A percentile compares a stretch with the other conserved stretches of the same genome.
These are phyloP conservation scores for Cyphellophora europaea DNA, from an alignment of 2,329 filamentous ascomycete species.

Conservation along the genomic window DNA sequence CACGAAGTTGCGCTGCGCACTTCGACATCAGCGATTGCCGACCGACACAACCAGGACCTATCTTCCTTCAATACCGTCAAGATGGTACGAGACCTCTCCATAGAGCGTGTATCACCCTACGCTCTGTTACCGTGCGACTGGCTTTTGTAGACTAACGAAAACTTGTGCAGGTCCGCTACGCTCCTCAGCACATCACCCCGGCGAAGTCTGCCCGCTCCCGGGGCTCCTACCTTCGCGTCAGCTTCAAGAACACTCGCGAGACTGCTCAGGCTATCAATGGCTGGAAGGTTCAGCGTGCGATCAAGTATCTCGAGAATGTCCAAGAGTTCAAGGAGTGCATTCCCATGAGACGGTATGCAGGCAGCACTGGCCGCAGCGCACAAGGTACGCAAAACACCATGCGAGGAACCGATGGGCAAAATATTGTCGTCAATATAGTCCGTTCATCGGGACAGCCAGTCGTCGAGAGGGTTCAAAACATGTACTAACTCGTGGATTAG, in stretches of 20 bases:
- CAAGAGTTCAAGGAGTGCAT: conserved; percentile 94
- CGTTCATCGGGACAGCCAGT: background rate
- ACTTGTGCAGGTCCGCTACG: no score
- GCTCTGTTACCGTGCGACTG: conserved; percentile 3
- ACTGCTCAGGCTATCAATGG: conserved; percentile 99
- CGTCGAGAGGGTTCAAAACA: no score
- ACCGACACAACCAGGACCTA: conserved; percentile 14
- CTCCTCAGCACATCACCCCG: conserved; percentile 69
- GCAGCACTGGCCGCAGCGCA: conserved; percentile 87
- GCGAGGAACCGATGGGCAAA: no score
- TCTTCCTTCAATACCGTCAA: conserved; percentile 8
- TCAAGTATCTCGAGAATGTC: conserved; percentile 97
- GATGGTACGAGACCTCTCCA: conserved; percentile 13
- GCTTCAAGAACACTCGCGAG: conserved; percentile 99
- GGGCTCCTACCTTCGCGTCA: conserved; percentile 97
- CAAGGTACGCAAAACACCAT: conserved; percentile 74
- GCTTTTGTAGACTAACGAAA: conserved; percentile 41
- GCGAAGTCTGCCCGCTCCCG: conserved; percentile 95
- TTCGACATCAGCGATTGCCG: conserved; percentile 7
- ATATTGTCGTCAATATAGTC: background rate
- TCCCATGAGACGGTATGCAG: conserved; percentile 95
- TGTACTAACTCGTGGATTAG: no score
- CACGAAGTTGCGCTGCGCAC: no score
- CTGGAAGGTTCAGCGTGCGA: conserved; percentile 92
- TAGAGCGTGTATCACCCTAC: background rate